A percentile compares a stretch with the other conserved stretches of the same genome.
These are phyloP conservation scores for Trapa bicornis DNA, from an alignment of 345 rosid species.

Conservation along the genomic window DNA sequence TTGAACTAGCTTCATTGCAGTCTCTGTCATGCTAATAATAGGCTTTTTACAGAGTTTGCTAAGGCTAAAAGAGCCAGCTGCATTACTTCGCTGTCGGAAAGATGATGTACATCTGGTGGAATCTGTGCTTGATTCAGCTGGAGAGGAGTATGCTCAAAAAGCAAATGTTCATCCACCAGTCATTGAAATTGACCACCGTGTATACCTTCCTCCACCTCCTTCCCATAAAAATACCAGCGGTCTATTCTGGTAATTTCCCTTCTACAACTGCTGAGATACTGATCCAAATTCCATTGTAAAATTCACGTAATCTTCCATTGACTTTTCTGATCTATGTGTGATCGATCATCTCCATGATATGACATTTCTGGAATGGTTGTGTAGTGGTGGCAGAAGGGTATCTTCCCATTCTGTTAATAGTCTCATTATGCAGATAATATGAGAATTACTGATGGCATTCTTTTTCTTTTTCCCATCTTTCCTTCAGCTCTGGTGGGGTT, in stretches of 20 bases:
- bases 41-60: constrained; percentile 56
- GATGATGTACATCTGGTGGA: constrained; percentile 4
- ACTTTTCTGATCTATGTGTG: not conserved
- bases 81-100: constrained; percentile 15
- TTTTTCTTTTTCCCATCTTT: not conserved
- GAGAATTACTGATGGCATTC: not conserved
- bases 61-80: constrained; percentile 89
- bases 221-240: constrained; percentile 62
- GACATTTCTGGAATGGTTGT: not conserved
- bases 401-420: not conserved
- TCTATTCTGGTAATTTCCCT: constrained; percentile 45
- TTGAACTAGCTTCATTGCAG: not conserved
- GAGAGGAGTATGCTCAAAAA: constrained; percentile 42
- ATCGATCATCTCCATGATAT: not conserved
- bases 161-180: constrained; percentile 63
- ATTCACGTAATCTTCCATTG: not conserved
- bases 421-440: not conserved
- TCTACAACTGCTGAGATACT: not conserved
- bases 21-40: not conserved
- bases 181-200: constrained; percentile 43
- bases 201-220: constrained; percentile 88
- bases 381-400: not conserved
- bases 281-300: not conserved
- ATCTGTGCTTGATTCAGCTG: not conserved
- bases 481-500: constrained; percentile 79